Evolutionary conservation across 1,284 basidiomycete genomes (phyloP).

Genomic region (Ganoderma meredithae): DNA sequence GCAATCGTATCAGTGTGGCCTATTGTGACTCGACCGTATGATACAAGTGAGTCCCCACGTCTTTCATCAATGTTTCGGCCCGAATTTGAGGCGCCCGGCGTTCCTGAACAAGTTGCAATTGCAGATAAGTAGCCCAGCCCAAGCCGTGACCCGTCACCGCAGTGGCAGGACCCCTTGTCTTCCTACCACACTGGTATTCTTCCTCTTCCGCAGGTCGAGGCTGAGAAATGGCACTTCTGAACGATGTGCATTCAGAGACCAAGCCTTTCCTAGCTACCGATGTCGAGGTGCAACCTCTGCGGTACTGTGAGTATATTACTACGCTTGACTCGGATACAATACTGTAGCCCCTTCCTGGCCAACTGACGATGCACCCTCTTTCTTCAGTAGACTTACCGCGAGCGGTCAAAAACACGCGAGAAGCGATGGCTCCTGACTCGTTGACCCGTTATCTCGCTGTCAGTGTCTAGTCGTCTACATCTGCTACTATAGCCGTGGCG

Average conservation of each 20-base stretch:
- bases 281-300: background rate
- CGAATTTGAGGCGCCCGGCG: too few relatives aligned
- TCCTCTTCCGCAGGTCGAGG: background rate
- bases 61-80: too few relatives aligned
- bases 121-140: too few relatives aligned
- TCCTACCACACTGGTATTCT: background rate
- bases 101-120: too few relatives aligned
- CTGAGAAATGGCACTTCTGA: background rate
- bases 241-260: background rate
- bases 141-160: background rate
- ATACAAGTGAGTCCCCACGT: too few relatives aligned
- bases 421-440: background rate
- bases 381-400: background rate
- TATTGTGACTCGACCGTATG: too few relatives aligned
- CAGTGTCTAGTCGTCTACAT: background rate
- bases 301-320: background rate
- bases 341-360: too few relatives aligned
- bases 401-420: background rate
- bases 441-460: slow-evolving; percentile 3
- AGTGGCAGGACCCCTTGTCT: background rate
- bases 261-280: background rate
- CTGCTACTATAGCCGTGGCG: too few relatives aligned
- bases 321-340: background rate
- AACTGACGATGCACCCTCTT: background rate
- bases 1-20: too few relatives aligned